Base-by-base conservation (phyloP, 176 grass and related monocot species). In the Triticum timopheevii region DNA sequence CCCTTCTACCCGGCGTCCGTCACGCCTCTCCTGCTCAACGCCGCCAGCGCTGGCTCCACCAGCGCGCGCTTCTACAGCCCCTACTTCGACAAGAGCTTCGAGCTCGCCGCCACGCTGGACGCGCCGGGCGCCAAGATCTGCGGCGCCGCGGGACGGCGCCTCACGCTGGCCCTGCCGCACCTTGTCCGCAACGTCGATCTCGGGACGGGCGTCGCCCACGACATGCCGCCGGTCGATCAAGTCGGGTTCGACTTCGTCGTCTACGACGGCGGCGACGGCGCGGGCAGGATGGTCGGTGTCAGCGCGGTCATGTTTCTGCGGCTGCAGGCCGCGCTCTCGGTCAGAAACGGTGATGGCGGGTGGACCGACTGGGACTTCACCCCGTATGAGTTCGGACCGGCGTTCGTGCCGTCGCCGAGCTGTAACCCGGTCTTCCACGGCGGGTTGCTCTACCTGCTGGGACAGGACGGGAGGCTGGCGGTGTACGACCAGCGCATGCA, bases 51-150 rank as follows among this genome's bases (percentile, higher is more conserved):
- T 13, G 15, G 49, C 49, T 52, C 49, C 49, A 52, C 49, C 49
- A 52, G 17, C 49, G 49, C 70, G 6, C 80, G 80, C 19, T 88
- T 44, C 86, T 88, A 88, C 23, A 83, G 80, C 47, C 86, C 73
- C 15, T 83, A 63, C 11, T 70, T 62, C 49, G 42, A 78, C 80
- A 88, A 78, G 17, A 88, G 35, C 10, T 88, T 88, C 15, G 86
- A 88, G 73, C 2, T 83, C 5, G 28, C 42, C 38, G 0, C 40
- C 33, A 77, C 62, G 4, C 81, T 84, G 0, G 50, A 15, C 0
- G 12, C 15, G 22, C 65, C 80, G 0, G 64, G 34, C 28, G 80
- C 73, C 45, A 79, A 30, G 47, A 27, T 88, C 23, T 88, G 80
- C 65, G 69, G 64, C 74, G 63, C 80, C 63, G 31, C 17, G 1